Evolutionary conservation across 208 protist species (phyloP).

Genomic region (Borovskyia barvae): DNA sequence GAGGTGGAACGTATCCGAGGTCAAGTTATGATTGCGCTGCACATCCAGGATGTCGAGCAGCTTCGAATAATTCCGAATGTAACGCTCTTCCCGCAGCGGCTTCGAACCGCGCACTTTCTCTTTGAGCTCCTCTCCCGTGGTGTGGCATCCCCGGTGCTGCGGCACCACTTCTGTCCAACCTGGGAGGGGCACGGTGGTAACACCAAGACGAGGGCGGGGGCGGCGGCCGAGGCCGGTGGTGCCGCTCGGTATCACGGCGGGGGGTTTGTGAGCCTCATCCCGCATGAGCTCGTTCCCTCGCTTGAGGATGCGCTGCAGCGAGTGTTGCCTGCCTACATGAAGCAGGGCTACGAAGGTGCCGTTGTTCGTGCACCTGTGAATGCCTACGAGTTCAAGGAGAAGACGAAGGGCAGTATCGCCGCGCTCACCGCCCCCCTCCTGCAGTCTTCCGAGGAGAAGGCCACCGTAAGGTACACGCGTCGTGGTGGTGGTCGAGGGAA

Average conservation of each 20-base stretch:
- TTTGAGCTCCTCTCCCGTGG: constrained; percentile 45
- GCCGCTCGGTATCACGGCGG: constrained; percentile 34
- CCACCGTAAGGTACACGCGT: no score
- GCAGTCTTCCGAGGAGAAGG: constrained; percentile 2
- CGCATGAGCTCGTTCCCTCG: constrained; percentile 50
- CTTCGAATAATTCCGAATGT: constrained; percentile 74
- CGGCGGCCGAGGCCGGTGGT: background rate
- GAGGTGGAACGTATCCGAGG: constrained; percentile 27
- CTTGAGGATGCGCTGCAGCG: constrained; percentile 52
- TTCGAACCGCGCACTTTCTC: constrained; percentile 78
- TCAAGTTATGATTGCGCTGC: constrained; percentile 16
- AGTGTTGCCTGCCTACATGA: constrained; percentile 49
- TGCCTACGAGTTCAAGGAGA: constrained; percentile 75
- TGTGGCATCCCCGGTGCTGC: constrained; percentile 40
- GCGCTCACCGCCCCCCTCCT: constrained; percentile 44
- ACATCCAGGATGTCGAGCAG: constrained; percentile 48
- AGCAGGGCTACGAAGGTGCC: constrained; percentile 72
- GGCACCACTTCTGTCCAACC: constrained; percentile 30
- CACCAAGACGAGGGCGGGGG: no score
- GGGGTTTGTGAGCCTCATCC: constrained; percentile 55
- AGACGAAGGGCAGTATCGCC: constrained; percentile 48
- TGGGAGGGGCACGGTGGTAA: background rate
- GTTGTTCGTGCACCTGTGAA: constrained; percentile 77
- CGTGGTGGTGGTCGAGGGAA: no score
- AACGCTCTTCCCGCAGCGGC: constrained; percentile 78